These are phyloP conservation scores for Rhynchospora pubera DNA, from an alignment of 176 grass and related monocot genomes.

Conservation along the genomic window DNA sequence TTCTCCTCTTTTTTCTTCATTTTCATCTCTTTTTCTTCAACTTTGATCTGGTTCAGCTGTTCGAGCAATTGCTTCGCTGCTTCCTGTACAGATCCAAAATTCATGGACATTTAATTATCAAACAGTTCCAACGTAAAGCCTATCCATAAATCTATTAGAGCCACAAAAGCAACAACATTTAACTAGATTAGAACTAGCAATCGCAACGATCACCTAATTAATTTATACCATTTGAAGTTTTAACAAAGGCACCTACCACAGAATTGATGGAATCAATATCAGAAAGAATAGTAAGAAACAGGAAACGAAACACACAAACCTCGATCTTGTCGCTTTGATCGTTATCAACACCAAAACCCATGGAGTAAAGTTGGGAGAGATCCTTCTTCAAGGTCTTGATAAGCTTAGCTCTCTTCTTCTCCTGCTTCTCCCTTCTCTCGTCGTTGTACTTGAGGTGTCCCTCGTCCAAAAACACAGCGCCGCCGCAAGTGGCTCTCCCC, in stretches of 20 bases:
- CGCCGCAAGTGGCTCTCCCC: background rate
- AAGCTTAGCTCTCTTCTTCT: constrained; percentile 35
- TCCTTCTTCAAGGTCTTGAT: constrained; percentile 36
- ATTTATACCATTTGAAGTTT: background rate
- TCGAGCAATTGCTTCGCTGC: constrained; percentile 50
- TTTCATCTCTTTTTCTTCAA: constrained; percentile 32
- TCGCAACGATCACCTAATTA: background rate
- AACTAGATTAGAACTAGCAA: background rate
- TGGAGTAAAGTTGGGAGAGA: constrained; percentile 12
- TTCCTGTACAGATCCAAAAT: constrained; percentile 30
- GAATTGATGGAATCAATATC: background rate
- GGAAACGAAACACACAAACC: constrained; percentile 11
- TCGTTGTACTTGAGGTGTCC: constrained; percentile 32
- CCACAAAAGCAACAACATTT: background rate
- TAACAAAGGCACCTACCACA: background rate
- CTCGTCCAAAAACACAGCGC: constrained; percentile 19
- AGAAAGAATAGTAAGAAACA: background rate
- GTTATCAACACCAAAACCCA: background rate
- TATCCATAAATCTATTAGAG: background rate
- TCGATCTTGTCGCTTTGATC: constrained; percentile 29
- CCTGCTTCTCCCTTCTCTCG: constrained; percentile 14
- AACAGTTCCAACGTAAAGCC: background rate
- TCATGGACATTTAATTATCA: background rate
- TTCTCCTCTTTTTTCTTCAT: constrained; percentile 48
- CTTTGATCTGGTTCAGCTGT: constrained; percentile 48